phyloP scores from a whole-genome alignment of 2,329 filamentous ascomycete species.

The Chaetomiaceae sp. region DNA sequence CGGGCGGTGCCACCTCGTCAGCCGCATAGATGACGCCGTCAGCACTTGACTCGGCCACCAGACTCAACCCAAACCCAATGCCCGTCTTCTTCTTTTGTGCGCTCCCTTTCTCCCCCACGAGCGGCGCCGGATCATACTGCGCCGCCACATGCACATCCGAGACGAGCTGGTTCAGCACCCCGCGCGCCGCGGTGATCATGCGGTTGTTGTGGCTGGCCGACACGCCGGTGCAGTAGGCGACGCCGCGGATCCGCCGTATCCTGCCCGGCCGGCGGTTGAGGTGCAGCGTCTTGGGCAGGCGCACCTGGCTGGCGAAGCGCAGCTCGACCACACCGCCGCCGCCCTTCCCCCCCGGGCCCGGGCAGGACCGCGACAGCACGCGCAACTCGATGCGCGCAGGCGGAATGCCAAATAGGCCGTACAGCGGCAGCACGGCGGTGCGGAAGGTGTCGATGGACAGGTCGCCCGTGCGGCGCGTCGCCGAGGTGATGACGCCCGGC shows the following conservation, averaged over 20 bases:
- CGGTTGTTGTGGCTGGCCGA: slow-evolving; percentile 87
- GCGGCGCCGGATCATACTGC: slow-evolving; percentile 63
- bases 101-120: slow-evolving; percentile 51
- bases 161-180: slow-evolving; percentile 77
- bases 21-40: slow-evolving; percentile 78
- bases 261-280: slow-evolving; percentile 72
- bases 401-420: slow-evolving; percentile 80
- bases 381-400: slow-evolving; percentile 76
- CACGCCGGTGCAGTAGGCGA: slow-evolving; percentile 89
- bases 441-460: slow-evolving; percentile 89
- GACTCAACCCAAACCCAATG: slow-evolving; percentile 82
- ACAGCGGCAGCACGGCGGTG: slow-evolving; percentile 85
- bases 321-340: slow-evolving; percentile 92
- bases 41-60: slow-evolving; percentile 88
- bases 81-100: slow-evolving; percentile 60
- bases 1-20: slow-evolving; percentile 67
- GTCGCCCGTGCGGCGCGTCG: slow-evolving; percentile 72
- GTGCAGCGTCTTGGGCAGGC: slow-evolving; percentile 90
- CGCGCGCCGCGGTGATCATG: slow-evolving; percentile 87
- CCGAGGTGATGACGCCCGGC: slow-evolving; percentile 84
- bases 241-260: slow-evolving; percentile 82
- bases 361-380: slow-evolving; percentile 72
- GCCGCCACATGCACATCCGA: slow-evolving; percentile 87
- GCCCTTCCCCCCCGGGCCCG: slow-evolving; percentile 65
- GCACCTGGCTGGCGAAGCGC: slow-evolving; percentile 86